These are phyloP conservation scores for Beauveria varroae DNA, from an alignment of 2,329 filamentous ascomycete species.

Conservation along the genomic window DNA sequence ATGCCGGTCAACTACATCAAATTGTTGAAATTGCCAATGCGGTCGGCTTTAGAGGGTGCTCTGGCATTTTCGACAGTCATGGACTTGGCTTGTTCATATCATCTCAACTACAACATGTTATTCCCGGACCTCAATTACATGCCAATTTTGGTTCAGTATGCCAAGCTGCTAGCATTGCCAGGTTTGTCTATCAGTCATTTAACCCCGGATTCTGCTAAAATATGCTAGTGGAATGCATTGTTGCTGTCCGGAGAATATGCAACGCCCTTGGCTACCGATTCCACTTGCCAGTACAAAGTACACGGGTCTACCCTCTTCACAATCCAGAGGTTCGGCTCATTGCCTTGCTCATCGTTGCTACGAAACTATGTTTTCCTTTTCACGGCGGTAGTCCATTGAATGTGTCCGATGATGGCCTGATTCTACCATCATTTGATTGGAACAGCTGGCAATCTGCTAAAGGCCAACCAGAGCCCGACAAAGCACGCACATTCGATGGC, in stretches of 20 bases:
- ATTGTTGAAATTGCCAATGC: constrained; percentile 45
- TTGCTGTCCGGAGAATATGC: constrained; percentile 37
- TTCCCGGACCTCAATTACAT: constrained; percentile 68
- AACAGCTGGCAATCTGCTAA: constrained; percentile 53
- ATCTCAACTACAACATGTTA: constrained; percentile 58
- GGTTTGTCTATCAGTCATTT: constrained; percentile 32
- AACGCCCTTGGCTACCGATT: constrained; percentile 42
- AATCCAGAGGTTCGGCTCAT: constrained; percentile 72
- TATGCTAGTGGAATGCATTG: constrained; percentile 45
- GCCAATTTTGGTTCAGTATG: constrained; percentile 60
- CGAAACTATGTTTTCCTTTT: constrained; percentile 75
- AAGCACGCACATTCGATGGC: constrained; percentile 34
- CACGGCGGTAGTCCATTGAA: constrained; percentile 36
- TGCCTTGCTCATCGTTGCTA: constrained; percentile 62
- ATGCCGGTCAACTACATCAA: constrained; percentile 55
- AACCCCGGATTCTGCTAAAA: constrained; percentile 18
- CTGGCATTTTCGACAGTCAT: constrained; percentile 58
- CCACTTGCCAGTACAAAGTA: constrained; percentile 41
- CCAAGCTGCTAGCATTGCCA: constrained; percentile 67
- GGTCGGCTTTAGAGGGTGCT: constrained; percentile 37
- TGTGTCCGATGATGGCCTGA: constrained; percentile 13
- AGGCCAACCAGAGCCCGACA: constrained; percentile 17
- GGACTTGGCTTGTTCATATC: constrained; percentile 56
- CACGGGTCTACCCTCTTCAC: constrained; percentile 41
- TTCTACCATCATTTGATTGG: constrained; percentile 56